phyloP scores from a whole-genome alignment of 148 eudicot genomes.

The Arctostaphylos glauca region DNA sequence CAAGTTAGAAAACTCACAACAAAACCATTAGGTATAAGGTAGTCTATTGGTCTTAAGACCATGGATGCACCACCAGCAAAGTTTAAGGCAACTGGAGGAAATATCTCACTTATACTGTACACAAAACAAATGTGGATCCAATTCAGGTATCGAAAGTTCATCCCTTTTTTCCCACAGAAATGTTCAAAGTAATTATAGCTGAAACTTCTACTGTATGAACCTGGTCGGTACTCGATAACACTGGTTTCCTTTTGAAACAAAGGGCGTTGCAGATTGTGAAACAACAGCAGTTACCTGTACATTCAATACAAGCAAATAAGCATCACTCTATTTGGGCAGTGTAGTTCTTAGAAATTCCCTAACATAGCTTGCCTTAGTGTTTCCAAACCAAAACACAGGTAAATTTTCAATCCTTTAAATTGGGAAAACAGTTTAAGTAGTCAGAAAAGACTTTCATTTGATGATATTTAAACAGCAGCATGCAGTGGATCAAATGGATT shows the following conservation, averaged over 20 bases:
- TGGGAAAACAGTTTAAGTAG: background rate
- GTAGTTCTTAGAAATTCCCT: background rate
- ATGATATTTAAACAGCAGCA: background rate
- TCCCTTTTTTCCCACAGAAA: background rate
- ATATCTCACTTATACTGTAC: conserved; percentile 55
- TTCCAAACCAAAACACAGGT: background rate
- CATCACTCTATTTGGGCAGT: background rate
- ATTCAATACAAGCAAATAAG: conserved; percentile 11
- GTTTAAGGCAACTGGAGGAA: conserved; percentile 80
- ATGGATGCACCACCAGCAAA: conserved; percentile 89
- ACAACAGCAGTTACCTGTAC: conserved; percentile 71
- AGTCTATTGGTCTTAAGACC: conserved; percentile 75
- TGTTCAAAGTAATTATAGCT: background rate
- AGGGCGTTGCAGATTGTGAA: conserved; percentile 57
- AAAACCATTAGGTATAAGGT: conserved; percentile 70
- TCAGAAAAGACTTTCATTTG: background rate
- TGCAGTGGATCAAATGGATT: background rate
- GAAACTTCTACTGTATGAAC: conserved; percentile 28
- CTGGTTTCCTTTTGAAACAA: conserved; percentile 57
- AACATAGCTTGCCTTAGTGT: conserved; percentile 2
- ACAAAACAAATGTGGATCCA: conserved; percentile 10
- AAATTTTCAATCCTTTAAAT: background rate
- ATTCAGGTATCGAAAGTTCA: background rate
- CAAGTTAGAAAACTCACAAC: conserved; percentile 53
- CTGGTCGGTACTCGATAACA: conserved; percentile 72